Evolutionary conservation across 306 rosid species (phyloP).

Genomic region (Gastrolobium bilobum): DNA sequence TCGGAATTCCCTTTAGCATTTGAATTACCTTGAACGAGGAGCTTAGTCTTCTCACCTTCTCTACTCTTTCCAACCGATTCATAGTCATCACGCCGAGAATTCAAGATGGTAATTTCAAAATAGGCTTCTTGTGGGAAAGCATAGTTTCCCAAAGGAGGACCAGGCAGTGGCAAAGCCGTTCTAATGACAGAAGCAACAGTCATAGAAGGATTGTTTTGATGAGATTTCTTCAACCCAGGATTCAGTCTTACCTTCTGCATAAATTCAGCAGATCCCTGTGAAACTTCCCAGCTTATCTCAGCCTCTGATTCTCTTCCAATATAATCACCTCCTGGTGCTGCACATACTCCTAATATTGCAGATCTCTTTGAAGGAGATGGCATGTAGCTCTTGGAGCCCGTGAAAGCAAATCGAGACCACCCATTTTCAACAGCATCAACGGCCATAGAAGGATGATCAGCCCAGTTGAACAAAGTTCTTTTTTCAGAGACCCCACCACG

Average conservation of each 20-base stretch:
- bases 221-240: conserved; percentile 64
- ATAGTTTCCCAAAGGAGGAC: conserved; percentile 75
- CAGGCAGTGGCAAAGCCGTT: conserved; percentile 85
- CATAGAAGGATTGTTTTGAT: conserved; percentile 43
- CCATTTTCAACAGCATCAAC: conserved; percentile 93
- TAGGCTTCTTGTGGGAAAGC: conserved; percentile 93
- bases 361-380: conserved; percentile 68
- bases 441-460: conserved; percentile 76
- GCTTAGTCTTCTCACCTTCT: conserved; percentile 82
- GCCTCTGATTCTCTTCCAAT: conserved; percentile 63
- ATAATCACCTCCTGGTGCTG: conserved; percentile 53
- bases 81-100: conserved; percentile 50
- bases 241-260: conserved; percentile 89
- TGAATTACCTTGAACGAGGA: conserved; percentile 65
- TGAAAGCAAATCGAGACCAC: conserved; percentile 88
- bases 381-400: conserved; percentile 46
- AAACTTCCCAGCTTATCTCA: conserved; percentile 89
- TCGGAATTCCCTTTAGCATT: conserved; percentile 68
- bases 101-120: conserved; percentile 83
- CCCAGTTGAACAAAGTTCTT: conserved; percentile 74
- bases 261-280: conserved; percentile 82
- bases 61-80: conserved; percentile 54
- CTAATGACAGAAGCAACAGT: conserved; percentile 63
- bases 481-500: conserved; percentile 62
- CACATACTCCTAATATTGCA: conserved; percentile 64